A percentile compares a stretch with the other conserved stretches of the same genome.
Evolutionary conservation across 441 rosid species (phyloP).

Genomic region (Gossypium schwendimanii): DNA sequence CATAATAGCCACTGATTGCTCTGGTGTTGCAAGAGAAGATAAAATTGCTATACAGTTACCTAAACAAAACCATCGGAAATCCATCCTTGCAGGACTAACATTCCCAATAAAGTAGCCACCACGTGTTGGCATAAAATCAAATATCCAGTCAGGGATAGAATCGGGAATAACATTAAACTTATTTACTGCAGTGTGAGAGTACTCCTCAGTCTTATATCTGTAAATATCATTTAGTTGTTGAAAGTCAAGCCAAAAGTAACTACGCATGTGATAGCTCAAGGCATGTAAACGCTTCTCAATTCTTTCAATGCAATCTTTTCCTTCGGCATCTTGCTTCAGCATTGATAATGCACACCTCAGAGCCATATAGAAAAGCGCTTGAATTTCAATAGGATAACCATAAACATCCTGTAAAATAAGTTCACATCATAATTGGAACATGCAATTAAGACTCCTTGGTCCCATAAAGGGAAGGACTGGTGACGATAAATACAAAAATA

Average conservation of each 20-base stretch:
- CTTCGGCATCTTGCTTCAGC: neutral
- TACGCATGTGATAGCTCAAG: neutral
- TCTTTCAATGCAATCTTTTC: neutral
- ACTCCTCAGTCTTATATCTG: slow-evolving; percentile 1
- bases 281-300: slow-evolving; percentile 1
- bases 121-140: neutral
- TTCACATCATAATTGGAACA: neutral
- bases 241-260: neutral
- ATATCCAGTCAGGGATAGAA: neutral
- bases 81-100: slow-evolving; percentile 6
- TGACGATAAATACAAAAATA: neutral
- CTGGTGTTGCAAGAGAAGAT: slow-evolving; percentile 87
- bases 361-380: neutral
- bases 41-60: slow-evolving; percentile 58
- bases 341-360: neutral
- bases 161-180: slow-evolving; percentile 1
- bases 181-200: slow-evolving; percentile 2
- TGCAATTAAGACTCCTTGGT: neutral
- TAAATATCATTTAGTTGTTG: slow-evolving; percentile 1
- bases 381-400: slow-evolving; percentile 5
- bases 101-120: neutral
- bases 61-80: slow-evolving; percentile 7
- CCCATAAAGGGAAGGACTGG: neutral
- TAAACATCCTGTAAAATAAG: neutral
- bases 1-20: slow-evolving; percentile 70